Percentiles rank a stretch among this genome's conserved stretches.
Conservation (phyloP, 2,329 filamentous ascomycete species). For the Macrophomina phaseolina region DNA sequence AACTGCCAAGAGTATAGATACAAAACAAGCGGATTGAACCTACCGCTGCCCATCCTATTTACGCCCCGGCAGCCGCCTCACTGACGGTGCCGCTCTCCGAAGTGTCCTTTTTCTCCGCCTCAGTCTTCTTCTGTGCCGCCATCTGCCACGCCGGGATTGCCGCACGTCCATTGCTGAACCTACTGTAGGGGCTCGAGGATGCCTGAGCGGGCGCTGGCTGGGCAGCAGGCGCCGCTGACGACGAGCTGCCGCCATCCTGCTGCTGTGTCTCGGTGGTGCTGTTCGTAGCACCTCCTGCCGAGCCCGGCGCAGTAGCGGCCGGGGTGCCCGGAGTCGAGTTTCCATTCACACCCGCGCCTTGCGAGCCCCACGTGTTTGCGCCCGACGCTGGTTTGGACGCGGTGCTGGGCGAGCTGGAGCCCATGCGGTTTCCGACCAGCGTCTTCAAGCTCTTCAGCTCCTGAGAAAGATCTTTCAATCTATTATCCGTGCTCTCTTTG, state of each 20-base stretch:
- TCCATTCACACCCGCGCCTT: constrained; percentile 33
- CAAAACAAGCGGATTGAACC: background rate
- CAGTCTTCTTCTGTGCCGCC: constrained; percentile 55
- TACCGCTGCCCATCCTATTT: background rate
- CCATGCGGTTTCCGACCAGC: constrained; percentile 71
- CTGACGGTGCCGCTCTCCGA: constrained; percentile 44
- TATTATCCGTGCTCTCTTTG: constrained; percentile 79
- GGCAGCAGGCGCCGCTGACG: constrained; percentile 2
- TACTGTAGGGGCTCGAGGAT: constrained; percentile 38
- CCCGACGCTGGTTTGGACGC: constrained; percentile 19
- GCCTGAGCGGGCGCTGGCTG: constrained; percentile 3
- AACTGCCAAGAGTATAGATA: background rate
- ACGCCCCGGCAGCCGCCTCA: constrained; percentile 39
- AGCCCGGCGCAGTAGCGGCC: constrained; percentile 30
- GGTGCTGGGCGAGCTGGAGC: constrained; percentile 27
- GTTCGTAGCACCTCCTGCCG: constrained; percentile 26
- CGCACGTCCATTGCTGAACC: constrained; percentile 44
- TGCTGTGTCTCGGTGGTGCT: constrained; percentile 31
- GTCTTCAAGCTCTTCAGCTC: constrained; percentile 94
- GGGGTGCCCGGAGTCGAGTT: constrained; percentile 27
- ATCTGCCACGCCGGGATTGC: constrained; percentile 62
- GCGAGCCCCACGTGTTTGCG: constrained; percentile 29
- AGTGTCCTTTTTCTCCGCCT: constrained; percentile 52
- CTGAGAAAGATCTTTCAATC: constrained; percentile 81
- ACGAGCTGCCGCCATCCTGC: constrained; percentile 8